Conservation (phyloP, 2,329 filamentous ascomycete species). For the Esteya vermicola region DNA sequence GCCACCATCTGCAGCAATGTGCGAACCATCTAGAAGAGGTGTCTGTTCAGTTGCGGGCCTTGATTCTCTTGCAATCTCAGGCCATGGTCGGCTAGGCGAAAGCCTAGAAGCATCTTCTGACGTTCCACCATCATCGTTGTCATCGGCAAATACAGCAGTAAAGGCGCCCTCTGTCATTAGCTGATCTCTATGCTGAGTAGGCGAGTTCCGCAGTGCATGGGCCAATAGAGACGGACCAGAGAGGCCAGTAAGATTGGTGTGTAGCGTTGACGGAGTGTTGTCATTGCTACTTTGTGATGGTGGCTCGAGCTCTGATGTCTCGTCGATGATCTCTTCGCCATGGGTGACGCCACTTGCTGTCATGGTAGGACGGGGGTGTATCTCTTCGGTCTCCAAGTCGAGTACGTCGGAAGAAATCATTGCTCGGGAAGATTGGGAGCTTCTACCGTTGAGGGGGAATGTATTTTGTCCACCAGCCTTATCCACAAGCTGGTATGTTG, state of each 20-base stretch:
- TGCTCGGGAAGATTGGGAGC: slow-evolving; percentile 19
- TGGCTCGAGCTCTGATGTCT: slow-evolving; percentile 14
- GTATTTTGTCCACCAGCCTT: slow-evolving; percentile 29
- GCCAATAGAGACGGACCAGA: slow-evolving; percentile 9
- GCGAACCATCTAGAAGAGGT: slow-evolving; percentile 26
- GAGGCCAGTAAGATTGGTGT: neutral
- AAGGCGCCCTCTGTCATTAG: too few relatives aligned
- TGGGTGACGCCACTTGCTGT: slow-evolving; percentile 10
- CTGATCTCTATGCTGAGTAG: slow-evolving; percentile 17
- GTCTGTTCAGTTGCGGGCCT: slow-evolving; percentile 25
- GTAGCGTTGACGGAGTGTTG: neutral
- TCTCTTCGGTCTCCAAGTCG: slow-evolving; percentile 7
- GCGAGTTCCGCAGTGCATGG: slow-evolving; percentile 7
- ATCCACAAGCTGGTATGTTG: slow-evolving; percentile 64
- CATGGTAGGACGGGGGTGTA: neutral
- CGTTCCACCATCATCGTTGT: neutral
- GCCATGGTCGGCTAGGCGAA: neutral
- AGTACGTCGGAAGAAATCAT: slow-evolving; percentile 15
- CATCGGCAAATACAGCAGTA: slow-evolving; percentile 8
- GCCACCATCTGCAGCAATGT: slow-evolving; percentile 11
- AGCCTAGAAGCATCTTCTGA: neutral
- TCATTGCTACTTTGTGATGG: neutral
- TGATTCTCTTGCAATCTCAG: neutral
- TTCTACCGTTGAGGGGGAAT: slow-evolving; percentile 28
- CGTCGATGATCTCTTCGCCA: slow-evolving; percentile 40